Base-by-base conservation (phyloP, 331 rosid species). In the Quercus lobata region DNA sequence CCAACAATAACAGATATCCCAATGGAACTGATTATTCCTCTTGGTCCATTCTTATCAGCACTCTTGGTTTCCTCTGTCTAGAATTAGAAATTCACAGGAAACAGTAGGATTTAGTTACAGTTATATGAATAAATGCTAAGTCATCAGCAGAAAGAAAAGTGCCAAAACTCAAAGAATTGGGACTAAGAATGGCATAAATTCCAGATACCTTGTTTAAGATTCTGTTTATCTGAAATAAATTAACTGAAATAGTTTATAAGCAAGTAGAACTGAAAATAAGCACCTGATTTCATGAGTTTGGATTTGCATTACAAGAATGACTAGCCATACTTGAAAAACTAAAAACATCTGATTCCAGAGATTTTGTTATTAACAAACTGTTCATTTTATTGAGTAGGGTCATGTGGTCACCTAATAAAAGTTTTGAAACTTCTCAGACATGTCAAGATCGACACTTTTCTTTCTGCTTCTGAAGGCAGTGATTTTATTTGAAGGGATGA, bases 41-140 rank as follows among this genome's bases (percentile, higher is more conserved):
- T 95, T 69, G 99, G 99, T 57, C 99, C 99, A 71, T 95, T 95
- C 72, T 14, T 85, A 75, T 95, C 99, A 56, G 99, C 99, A 52
- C 71, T 83, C 88, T 81, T 95, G 77, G 99, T 95, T 87, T 95
- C 99, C 89, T 95, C 98, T 75, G 99, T 91, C 99, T 95, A 75
- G 68, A 87, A 79, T 57, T 63, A 79, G 16, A 60, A 81, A 71
- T 80, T 79, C 32, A 41, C 55, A 71, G 58, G 69, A 79, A 80
- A 78, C 73, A 34, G 53, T 7, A 57, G 55, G 53, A 81, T 72
- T 77, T 24, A 27, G 69, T 54, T 35, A 22, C 74, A 74, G 75
- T 79, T 76, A 84, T 81, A 57, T 9, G 54, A 53, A 25, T 72
- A 80, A 46, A 73, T 77, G 72, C 75, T 44, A 79, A 73, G 72